Percentiles rank a stretch among this genome's conserved stretches.
These are phyloP conservation scores for Trichophyton equinum DNA, from an alignment of 2,329 filamentous ascomycete species.

Conservation along the genomic window DNA sequence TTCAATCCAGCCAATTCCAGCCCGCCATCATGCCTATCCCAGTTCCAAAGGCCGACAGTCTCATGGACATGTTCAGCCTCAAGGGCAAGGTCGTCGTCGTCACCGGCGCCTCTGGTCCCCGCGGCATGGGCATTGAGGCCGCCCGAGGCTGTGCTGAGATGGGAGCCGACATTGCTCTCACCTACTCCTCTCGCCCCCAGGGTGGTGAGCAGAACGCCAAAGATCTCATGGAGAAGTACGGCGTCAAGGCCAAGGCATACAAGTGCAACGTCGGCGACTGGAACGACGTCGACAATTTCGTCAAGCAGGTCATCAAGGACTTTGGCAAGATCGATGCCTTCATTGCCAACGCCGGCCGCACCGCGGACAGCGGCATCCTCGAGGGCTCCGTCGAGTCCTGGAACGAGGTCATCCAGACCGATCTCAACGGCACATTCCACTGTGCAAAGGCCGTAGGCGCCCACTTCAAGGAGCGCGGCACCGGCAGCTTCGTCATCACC, in stretches of 20 bases:
- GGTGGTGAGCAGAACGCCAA: conserved; percentile 55
- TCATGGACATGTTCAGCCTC: conserved; percentile 26
- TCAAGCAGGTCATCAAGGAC: conserved; percentile 49
- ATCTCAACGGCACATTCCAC: conserved; percentile 75
- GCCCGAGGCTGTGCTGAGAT: conserved; percentile 53
- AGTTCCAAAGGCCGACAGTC: conserved; percentile 11
- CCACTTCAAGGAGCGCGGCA: conserved; percentile 57
- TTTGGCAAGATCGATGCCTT: conserved; percentile 59
- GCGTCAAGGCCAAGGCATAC: conserved; percentile 56
- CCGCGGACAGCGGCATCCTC: conserved; percentile 55
- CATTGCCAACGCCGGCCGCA: conserved; percentile 58
- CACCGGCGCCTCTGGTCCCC: conserved; percentile 45
- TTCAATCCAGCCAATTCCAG: background rate
- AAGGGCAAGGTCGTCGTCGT: conserved; percentile 36
- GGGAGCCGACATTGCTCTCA: conserved; percentile 53
- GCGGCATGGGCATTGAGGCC: conserved; percentile 56
- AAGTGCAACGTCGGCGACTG: conserved; percentile 50
- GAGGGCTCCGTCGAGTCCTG: conserved; percentile 59
- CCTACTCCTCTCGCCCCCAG: conserved; percentile 49
- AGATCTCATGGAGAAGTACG: conserved; percentile 47
- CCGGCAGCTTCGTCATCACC: conserved; percentile 53
- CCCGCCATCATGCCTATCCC: conserved; percentile 16
- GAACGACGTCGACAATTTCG: conserved; percentile 44
- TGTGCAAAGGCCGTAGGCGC: conserved; percentile 79
- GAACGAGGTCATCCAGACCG: conserved; percentile 69